phyloP scores from a whole-genome alignment of 495 filamentous ascomycete species.

The Endocarpon pusillum region DNA sequence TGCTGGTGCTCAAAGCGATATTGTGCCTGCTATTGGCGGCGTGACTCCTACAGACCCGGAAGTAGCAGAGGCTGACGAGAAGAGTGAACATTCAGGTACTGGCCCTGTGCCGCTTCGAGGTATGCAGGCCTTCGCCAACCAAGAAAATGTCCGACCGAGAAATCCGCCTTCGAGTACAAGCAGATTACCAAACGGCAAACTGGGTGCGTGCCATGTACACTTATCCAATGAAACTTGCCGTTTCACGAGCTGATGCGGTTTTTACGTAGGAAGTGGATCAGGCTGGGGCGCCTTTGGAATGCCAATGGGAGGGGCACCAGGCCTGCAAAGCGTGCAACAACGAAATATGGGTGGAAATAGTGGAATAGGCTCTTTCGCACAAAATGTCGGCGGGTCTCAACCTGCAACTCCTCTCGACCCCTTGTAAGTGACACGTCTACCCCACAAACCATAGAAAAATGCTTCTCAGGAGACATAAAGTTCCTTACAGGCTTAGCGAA shows the following conservation, averaged over 20 bases:
- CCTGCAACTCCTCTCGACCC: conserved; percentile 57
- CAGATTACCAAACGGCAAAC: conserved; percentile 60
- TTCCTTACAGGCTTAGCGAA: conserved; percentile 3
- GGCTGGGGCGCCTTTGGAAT: conserved; percentile 67
- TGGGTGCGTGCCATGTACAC: conserved; percentile 34
- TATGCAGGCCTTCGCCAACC: too few relatives aligned
- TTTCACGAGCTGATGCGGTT: conserved; percentile 17
- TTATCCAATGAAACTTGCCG: conserved; percentile 4
- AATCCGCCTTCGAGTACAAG: too few relatives aligned
- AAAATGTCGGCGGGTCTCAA: conserved; percentile 63
- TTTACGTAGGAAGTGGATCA: conserved; percentile 38
- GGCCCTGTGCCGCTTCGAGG: too few relatives aligned
- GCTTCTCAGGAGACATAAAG: conserved; percentile 2
- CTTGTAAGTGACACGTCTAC: conserved; percentile 43
- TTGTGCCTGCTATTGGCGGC: too few relatives aligned
- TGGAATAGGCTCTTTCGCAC: conserved; percentile 59
- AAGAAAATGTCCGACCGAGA: too few relatives aligned
- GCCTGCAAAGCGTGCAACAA: conserved; percentile 40
- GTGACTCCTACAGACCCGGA: too few relatives aligned
- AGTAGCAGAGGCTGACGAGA: too few relatives aligned
- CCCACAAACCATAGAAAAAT: conserved; percentile 1
- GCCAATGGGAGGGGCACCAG: conserved; percentile 50
- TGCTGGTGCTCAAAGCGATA: too few relatives aligned
- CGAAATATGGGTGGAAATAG: conserved; percentile 38
- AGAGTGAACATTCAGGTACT: too few relatives aligned